Conservation (phyloP, 1,284 basidiomycete genomes). For the Coniophora puteana region DNA sequence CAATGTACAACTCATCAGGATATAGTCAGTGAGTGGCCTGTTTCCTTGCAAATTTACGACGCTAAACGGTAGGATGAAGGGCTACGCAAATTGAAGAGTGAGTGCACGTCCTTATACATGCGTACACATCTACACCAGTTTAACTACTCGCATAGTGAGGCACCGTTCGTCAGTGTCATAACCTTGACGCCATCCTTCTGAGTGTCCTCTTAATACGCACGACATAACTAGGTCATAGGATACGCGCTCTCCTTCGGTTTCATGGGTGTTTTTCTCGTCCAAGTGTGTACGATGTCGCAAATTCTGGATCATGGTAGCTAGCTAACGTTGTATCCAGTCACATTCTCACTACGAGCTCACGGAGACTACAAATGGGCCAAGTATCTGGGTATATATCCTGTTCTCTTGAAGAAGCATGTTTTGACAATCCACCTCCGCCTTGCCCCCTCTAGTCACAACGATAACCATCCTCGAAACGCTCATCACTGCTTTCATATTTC, state of each 20-base stretch:
- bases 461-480: conserved; percentile 14
- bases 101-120: too few relatives aligned
- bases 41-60: too few relatives aligned
- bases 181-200: too few relatives aligned
- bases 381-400: background rate
- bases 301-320: background rate
- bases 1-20: too few relatives aligned
- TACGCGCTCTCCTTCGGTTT: conserved; percentile 12
- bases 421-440: too few relatives aligned
- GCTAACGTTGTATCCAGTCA: conserved; percentile 3
- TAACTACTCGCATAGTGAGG: too few relatives aligned
- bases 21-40: too few relatives aligned
- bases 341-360: conserved; percentile 14
- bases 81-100: too few relatives aligned
- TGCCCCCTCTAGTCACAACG: conserved; percentile 8
- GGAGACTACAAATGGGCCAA: conserved; percentile 8
- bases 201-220: too few relatives aligned
- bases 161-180: too few relatives aligned
- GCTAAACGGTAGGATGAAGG: too few relatives aligned
- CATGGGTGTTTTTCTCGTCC: conserved; percentile 12
- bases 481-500: conserved; percentile 12
- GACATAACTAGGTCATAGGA: conserved; percentile 12
- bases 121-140: too few relatives aligned
- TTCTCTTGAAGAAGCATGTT: background rate
- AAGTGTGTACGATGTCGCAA: conserved; percentile 8